A percentile compares a stretch with the other conserved stretches of the same genome.
Conservation (phyloP, 352 stramenopile genomes). For the Pelagophyceae sp. region DNA sequence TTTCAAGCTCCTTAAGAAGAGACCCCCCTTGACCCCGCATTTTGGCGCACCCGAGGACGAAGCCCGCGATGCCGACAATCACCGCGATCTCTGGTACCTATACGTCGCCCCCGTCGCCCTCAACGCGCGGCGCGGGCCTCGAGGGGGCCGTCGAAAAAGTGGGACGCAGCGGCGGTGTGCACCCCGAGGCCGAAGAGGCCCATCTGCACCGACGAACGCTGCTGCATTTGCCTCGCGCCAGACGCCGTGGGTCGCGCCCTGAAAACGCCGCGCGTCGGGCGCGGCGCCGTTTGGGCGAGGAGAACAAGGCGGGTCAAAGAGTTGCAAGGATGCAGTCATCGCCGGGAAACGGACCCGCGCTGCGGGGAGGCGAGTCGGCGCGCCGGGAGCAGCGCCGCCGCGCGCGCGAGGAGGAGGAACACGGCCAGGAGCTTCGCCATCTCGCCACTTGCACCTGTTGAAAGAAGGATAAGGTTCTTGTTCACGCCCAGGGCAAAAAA, state of each 20-base stretch:
- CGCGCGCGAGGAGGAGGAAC: neutral
- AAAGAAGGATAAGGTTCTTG: too few species aligned
- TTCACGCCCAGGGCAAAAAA: too few species aligned
- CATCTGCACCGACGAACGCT: neutral
- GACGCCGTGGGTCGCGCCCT: too few species aligned
- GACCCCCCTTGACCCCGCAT: too few species aligned
- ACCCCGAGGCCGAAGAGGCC: conserved; percentile 16
- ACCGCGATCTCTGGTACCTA: conserved; percentile 9
- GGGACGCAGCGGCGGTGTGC: neutral
- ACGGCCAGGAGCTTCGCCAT: neutral
- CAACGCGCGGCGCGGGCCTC: too few species aligned
- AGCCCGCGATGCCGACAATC: neutral
- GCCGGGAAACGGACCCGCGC: neutral
- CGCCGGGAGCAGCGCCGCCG: neutral
- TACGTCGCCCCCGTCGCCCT: too few species aligned
- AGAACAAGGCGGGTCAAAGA: too few species aligned
- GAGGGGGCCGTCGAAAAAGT: neutral
- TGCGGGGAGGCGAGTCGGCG: neutral
- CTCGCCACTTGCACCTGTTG: neutral
- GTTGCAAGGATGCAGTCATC: too few species aligned
- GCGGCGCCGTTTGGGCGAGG: too few species aligned
- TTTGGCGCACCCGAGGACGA: conserved; percentile 10
- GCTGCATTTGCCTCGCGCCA: too few species aligned
- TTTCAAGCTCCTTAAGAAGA: too few species aligned
- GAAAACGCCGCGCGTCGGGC: too few species aligned